Percentiles rank a stretch among this genome's conserved stretches.
These are phyloP conservation scores for Fusarium zealandicum DNA, from an alignment of 2,329 filamentous ascomycete genomes.

Conservation along the genomic window DNA sequence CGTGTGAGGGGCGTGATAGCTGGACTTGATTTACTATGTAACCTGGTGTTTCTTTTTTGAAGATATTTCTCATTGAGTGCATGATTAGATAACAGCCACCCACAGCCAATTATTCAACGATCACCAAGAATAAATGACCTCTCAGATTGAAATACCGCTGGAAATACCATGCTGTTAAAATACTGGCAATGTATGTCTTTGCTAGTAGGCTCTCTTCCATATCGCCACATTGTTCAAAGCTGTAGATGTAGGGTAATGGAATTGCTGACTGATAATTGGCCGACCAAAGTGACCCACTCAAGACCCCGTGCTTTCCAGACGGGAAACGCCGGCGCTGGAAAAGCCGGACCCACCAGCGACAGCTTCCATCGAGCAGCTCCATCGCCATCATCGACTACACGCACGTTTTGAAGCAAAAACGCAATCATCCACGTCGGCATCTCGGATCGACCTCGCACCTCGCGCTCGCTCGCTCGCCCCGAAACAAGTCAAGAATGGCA, in stretches of 20 bases:
- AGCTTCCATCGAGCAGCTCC: constrained; percentile 42
- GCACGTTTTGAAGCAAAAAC: constrained; percentile 17
- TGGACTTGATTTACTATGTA: too few species aligned
- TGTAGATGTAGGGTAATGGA: background rate
- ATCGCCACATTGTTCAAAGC: too few species aligned
- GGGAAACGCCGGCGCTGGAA: constrained; percentile 35
- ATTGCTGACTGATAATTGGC: background rate
- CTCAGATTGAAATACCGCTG: too few species aligned
- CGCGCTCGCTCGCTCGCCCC: constrained; percentile 2
- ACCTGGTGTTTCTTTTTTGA: too few species aligned
- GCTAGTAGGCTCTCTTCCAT: too few species aligned
- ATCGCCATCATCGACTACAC: constrained; percentile 36
- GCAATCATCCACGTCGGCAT: constrained; percentile 3
- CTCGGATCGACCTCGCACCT: constrained; percentile 18
- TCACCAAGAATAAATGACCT: too few species aligned
- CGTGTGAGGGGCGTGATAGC: too few species aligned
- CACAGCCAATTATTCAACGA: too few species aligned
- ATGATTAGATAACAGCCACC: too few species aligned
- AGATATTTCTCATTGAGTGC: too few species aligned
- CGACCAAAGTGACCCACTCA: constrained; percentile 4
- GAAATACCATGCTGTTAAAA: too few species aligned
- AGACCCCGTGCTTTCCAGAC: background rate
- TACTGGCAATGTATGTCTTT: too few species aligned
- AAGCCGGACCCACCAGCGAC: constrained; percentile 38
- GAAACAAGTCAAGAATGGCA: constrained; percentile 41